These are phyloP conservation scores for Paraglomus occultum DNA, from an alignment of 192 early-diverging fungal genomes.

Conservation along the genomic window DNA sequence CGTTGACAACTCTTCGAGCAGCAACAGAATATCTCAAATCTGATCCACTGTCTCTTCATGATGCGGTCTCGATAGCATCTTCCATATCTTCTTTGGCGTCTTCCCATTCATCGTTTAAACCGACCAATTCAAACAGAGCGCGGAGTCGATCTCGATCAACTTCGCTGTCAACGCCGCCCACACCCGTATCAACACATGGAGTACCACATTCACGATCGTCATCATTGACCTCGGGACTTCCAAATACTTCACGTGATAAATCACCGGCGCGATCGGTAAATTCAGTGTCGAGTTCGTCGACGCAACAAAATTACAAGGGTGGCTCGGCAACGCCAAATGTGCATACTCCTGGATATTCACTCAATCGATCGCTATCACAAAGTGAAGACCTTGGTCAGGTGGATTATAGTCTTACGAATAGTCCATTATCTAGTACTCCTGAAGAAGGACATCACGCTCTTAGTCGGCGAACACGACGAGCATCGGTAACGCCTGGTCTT, in stretches of 20 bases:
- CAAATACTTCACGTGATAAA: background rate
- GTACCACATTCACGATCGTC: background rate
- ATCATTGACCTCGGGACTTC: background rate
- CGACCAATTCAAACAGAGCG: background rate
- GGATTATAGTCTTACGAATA: no score
- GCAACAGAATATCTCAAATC: constrained; percentile 49
- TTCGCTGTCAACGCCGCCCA: background rate
- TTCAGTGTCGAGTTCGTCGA: background rate
- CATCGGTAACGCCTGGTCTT: no score
- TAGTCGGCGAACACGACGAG: no score
- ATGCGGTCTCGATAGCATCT: constrained; percentile 13
- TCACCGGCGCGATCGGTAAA: constrained; percentile 6
- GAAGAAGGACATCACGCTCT: no score
- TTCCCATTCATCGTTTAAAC: constrained; percentile 1
- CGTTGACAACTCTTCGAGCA: constrained; percentile 48
- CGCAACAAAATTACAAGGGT: no score
- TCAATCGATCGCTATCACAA: background rate
- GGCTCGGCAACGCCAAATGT: no score
- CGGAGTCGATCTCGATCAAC: constrained; percentile 3
- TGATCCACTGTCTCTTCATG: constrained; percentile 45
- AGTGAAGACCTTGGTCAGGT: no score
- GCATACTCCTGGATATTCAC: background rate
- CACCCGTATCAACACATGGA: background rate
- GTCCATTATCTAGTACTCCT: no score
- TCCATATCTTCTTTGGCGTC: constrained; percentile 25